These are phyloP conservation scores for Phoma sp. DNA, from an alignment of 2,329 filamentous ascomycete species.

Conservation along the genomic window DNA sequence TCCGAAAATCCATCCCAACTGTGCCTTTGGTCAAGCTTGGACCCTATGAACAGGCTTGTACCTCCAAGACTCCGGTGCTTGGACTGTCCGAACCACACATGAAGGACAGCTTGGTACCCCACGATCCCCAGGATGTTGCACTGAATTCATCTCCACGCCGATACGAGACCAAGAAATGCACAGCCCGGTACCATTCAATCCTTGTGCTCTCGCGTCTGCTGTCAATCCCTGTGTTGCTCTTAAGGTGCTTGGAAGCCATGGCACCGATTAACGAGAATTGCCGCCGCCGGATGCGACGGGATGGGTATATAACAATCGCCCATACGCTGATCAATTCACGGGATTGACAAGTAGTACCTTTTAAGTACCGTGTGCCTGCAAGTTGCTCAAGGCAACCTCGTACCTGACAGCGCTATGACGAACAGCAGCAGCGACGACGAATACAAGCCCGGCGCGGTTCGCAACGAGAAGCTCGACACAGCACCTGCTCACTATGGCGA, in stretches of 20 bases:
- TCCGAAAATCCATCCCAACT: background rate
- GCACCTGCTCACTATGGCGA: background rate
- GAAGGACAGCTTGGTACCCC: slow-evolving; percentile 8
- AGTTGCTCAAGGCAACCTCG: background rate
- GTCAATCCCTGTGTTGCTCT: background rate
- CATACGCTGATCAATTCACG: background rate
- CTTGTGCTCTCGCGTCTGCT: background rate
- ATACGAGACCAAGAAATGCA: slow-evolving; percentile 10
- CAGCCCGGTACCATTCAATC: slow-evolving; percentile 1
- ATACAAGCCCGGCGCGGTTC: slow-evolving; percentile 13
- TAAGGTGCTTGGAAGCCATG: slow-evolving; percentile 15
- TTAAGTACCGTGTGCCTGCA: background rate
- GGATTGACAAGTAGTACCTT: background rate
- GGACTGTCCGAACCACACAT: background rate
- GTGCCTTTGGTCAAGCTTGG: background rate
- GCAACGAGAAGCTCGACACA: slow-evolving; percentile 18
- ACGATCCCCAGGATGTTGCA: background rate
- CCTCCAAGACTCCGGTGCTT: slow-evolving; percentile 1
- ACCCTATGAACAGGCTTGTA: background rate
- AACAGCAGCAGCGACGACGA: slow-evolving; percentile 26
- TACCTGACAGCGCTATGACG: background rate
- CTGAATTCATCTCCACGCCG: background rate
- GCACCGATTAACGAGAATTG: slow-evolving; percentile 7
- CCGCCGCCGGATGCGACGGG: background rate
- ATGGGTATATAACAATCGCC: slow-evolving; percentile 5